Evolutionary conservation across 805 yeast genomes (phyloP).

Genomic region (Candida morakotiae): DNA sequence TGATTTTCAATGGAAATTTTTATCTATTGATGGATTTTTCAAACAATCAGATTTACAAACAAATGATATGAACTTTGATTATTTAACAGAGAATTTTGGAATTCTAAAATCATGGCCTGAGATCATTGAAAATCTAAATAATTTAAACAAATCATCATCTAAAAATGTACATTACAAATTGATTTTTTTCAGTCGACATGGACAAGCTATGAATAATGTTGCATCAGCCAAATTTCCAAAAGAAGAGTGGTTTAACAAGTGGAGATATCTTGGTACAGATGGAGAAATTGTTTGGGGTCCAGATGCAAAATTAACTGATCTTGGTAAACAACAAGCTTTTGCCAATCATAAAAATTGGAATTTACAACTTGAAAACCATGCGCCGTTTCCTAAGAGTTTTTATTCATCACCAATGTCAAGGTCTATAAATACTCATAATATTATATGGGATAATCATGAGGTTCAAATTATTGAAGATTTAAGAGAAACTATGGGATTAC

Average conservation of each 20-base stretch:
- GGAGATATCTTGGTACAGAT: constrained; percentile 48
- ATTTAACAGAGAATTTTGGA: constrained; percentile 39
- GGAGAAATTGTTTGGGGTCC: constrained; percentile 54
- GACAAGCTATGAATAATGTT: constrained; percentile 61
- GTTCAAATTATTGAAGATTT: constrained; percentile 41
- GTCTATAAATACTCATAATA: constrained; percentile 47
- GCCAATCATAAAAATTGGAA: constrained; percentile 40
- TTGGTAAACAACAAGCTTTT: constrained; percentile 52
- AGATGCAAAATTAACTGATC: constrained; percentile 51
- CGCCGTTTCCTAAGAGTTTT: constrained; percentile 48
- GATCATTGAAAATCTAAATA: constrained; percentile 21
- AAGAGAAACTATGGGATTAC: constrained; percentile 57
- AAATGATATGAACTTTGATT: constrained; percentile 40
- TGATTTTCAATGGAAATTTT: constrained; percentile 36
- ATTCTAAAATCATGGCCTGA: constrained; percentile 35
- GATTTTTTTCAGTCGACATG: constrained; percentile 56
- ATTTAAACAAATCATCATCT: constrained; percentile 27
- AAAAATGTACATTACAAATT: constrained; percentile 39
- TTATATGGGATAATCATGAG: constrained; percentile 42
- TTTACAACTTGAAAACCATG: constrained; percentile 36
- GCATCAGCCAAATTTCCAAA: constrained; percentile 49
- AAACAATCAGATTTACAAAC: constrained; percentile 36
- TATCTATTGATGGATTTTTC: constrained; percentile 44
- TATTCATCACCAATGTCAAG: constrained; percentile 60
- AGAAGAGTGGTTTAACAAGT: constrained; percentile 49